A percentile compares a stretch with the other conserved stretches of the same genome.
phyloP scores from a whole-genome alignment of 306 rosid genomes.

The Cicer pinnatifidum region DNA sequence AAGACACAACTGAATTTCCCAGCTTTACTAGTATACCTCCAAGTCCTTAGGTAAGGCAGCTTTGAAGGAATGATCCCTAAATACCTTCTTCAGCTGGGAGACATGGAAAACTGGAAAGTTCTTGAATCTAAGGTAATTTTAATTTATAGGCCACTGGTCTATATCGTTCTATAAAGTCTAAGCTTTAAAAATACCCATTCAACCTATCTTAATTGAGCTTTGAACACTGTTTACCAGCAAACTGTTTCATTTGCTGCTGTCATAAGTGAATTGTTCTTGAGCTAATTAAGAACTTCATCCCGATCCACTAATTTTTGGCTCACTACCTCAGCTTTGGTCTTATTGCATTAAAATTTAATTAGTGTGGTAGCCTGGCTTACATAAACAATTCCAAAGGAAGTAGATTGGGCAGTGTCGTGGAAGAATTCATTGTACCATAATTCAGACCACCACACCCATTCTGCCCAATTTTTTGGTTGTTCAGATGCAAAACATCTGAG shows the following conservation, averaged over 20 bases:
- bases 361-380: neutral
- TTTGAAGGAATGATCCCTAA: neutral
- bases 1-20: neutral
- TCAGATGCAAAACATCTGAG: neutral
- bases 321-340: neutral
- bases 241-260: neutral
- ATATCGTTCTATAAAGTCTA: neutral
- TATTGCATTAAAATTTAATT: neutral
- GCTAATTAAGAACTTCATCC: constrained; percentile 2
- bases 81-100: neutral
- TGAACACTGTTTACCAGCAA: neutral
- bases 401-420: neutral
- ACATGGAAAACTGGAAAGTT: constrained; percentile 8
- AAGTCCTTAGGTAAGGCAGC: constrained; percentile 11
- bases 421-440: neutral
- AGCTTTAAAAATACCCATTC: neutral
- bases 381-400: neutral
- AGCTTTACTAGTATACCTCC: neutral
- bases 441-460: neutral
- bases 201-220: neutral
- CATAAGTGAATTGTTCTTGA: neutral
- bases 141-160: neutral
- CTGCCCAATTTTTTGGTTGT: neutral
- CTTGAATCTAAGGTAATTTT: neutral
- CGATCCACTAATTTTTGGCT: neutral